Conservation (phyloP, 176 grass and related monocot genomes). For the Avena insularis region DNA sequence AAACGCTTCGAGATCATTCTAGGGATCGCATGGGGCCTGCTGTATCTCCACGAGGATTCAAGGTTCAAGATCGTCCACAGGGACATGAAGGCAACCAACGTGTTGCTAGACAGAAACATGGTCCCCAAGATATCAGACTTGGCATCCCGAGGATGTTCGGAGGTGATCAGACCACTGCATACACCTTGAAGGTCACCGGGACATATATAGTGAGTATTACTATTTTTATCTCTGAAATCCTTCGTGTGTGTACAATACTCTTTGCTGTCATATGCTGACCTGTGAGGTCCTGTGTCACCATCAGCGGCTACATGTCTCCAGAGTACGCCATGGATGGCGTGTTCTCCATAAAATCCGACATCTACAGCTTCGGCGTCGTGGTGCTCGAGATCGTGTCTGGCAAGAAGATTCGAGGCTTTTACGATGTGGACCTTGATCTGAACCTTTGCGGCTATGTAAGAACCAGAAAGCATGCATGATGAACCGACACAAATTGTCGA, state of each 20-base stretch:
- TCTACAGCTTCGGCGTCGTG: conserved; percentile 51
- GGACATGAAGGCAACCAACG: conserved; percentile 51
- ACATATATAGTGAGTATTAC: conserved; percentile 48
- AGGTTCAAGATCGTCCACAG: conserved; percentile 60
- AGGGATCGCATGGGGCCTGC: conserved; percentile 48
- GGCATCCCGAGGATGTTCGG: conserved; percentile 55
- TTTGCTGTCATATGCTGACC: neutral
- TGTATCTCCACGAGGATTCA: conserved; percentile 59
- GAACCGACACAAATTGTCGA: neutral
- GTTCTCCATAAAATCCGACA: conserved; percentile 48
- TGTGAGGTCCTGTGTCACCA: neutral
- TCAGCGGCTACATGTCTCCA: conserved; percentile 54
- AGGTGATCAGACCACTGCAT: conserved; percentile 50
- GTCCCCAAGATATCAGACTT: conserved; percentile 53
- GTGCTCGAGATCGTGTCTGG: conserved; percentile 45
- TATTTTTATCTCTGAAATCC: neutral
- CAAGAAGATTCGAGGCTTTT: conserved; percentile 44
- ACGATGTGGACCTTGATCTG: conserved; percentile 43
- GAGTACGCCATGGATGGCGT: conserved; percentile 52
- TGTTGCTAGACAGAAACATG: conserved; percentile 48
- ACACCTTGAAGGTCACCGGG: conserved; percentile 47
- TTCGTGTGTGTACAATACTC: neutral
- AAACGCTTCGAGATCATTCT: conserved; percentile 42
- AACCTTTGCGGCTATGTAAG: conserved; percentile 62
- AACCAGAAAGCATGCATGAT: neutral